Evolutionary conservation across 129 eudicot genomes (phyloP).

Genomic region (Flaveria linearis): DNA sequence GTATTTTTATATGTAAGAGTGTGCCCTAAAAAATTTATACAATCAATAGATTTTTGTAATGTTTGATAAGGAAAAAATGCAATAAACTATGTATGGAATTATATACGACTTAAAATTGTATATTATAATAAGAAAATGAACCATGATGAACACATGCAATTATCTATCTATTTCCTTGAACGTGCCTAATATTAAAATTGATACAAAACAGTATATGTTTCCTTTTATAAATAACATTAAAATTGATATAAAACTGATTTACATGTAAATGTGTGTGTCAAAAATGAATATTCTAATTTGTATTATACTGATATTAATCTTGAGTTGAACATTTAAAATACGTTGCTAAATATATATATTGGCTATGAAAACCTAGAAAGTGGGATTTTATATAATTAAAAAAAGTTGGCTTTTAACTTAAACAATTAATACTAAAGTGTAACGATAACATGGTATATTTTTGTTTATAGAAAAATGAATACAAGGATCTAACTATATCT

Average conservation of each 20-base stretch:
- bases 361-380: constrained; percentile 7
- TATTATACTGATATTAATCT: background rate
- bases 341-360: no score
- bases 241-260: background rate
- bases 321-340: background rate
- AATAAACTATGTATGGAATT: no score
- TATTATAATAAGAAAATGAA: constrained; percentile 19
- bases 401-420: constrained; percentile 9
- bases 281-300: background rate
- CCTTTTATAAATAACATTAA: background rate
- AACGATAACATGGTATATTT: background rate
- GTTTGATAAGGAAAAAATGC: background rate
- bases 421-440: background rate
- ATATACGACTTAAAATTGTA: background rate
- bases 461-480: constrained; percentile 1
- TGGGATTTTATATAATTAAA: background rate
- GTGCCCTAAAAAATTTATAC: background rate
- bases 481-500: constrained; percentile 4
- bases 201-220: background rate
- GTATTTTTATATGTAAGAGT: no score
- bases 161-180: constrained; percentile 17
- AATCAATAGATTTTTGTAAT: background rate
- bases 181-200: constrained; percentile 22
- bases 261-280: background rate
- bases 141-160: constrained; percentile 31